Evolutionary conservation across 2,329 filamentous ascomycete genomes (phyloP).

Genomic region (Aureobasidium sp.): DNA sequence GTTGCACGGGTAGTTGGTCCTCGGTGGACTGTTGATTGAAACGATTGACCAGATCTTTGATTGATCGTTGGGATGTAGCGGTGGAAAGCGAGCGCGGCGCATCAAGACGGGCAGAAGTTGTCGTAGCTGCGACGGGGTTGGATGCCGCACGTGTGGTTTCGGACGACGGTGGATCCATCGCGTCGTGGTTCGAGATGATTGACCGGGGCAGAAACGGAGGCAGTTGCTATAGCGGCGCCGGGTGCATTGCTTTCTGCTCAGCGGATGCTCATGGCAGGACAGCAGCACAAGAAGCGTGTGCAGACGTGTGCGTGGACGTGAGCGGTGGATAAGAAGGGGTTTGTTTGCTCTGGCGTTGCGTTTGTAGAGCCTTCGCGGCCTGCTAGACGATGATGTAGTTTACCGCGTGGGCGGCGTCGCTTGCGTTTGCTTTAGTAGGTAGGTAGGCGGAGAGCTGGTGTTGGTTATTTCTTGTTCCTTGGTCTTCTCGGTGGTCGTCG

Average conservation of each 20-base stretch:
- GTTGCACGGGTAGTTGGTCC: not conserved
- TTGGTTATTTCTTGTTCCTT: not conserved
- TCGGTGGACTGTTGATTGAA: constrained; percentile 54
- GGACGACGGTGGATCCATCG: constrained; percentile 9
- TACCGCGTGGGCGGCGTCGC: not conserved
- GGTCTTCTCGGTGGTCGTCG: not conserved
- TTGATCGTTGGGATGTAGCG: constrained; percentile 53
- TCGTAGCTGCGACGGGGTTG: constrained; percentile 5
- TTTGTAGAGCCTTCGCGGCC: constrained; percentile 1
- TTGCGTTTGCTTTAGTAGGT: not conserved
- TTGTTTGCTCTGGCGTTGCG: constrained; percentile 10
- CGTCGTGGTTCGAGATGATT: not conserved
- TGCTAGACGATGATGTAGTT: constrained; percentile 3
- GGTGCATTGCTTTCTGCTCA: constrained; percentile 15
- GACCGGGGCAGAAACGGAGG: not conserved
- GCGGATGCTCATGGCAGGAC: constrained; percentile 13
- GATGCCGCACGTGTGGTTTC: constrained; percentile 13
- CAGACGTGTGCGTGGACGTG: constrained; percentile 4
- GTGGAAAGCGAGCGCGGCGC: constrained; percentile 27
- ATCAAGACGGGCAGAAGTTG: constrained; percentile 16
- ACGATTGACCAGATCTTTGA: constrained; percentile 71
- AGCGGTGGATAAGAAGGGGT: not conserved
- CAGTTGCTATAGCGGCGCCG: constrained; percentile 12
- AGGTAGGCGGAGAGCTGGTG: not conserved
- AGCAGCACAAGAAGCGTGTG: constrained; percentile 13